Evolutionary conservation across 352 stramenopile genomes (phyloP).

Genomic region (Thraustochytrium striatum): DNA sequence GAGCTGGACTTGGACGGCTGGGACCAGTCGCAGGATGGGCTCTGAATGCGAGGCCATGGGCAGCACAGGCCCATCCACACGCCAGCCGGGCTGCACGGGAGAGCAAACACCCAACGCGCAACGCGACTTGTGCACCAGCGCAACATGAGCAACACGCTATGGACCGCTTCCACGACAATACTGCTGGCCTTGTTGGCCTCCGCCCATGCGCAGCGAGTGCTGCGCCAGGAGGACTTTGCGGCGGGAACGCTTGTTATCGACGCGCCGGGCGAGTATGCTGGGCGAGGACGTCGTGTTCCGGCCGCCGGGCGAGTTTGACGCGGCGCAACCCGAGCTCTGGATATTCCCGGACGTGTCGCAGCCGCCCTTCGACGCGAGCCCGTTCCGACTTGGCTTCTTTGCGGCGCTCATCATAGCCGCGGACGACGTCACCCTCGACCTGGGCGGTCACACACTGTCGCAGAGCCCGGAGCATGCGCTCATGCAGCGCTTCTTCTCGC

Average conservation of each 20-base stretch:
- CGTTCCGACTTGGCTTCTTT: conserved; percentile 23
- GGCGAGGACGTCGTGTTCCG: conserved; percentile 25
- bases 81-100: too few species aligned
- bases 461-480: conserved; percentile 14
- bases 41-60: too few species aligned
- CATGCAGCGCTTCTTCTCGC: conserved; percentile 30
- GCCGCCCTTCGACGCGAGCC: not conserved
- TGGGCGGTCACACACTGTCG: conserved; percentile 2
- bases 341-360: conserved; percentile 6
- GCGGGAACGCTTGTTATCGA: not conserved
- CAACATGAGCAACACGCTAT: too few species aligned
- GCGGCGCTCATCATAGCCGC: not conserved
- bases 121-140: too few species aligned
- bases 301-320: not conserved
- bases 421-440: conserved; percentile 15
- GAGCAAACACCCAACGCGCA: too few species aligned
- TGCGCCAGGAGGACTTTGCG: conserved; percentile 25
- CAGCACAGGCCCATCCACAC: too few species aligned
- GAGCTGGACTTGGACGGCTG: too few species aligned
- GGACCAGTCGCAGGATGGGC: too few species aligned
- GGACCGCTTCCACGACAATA: too few species aligned
- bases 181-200: too few species aligned
- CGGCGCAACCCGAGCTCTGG: not conserved
- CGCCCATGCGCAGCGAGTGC: too few species aligned
- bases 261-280: not conserved